Percentiles rank a stretch among this genome's conserved stretches.
phyloP scores from a whole-genome alignment of 352 stramenopile genomes.

The Phytopythium ostracodes region DNA sequence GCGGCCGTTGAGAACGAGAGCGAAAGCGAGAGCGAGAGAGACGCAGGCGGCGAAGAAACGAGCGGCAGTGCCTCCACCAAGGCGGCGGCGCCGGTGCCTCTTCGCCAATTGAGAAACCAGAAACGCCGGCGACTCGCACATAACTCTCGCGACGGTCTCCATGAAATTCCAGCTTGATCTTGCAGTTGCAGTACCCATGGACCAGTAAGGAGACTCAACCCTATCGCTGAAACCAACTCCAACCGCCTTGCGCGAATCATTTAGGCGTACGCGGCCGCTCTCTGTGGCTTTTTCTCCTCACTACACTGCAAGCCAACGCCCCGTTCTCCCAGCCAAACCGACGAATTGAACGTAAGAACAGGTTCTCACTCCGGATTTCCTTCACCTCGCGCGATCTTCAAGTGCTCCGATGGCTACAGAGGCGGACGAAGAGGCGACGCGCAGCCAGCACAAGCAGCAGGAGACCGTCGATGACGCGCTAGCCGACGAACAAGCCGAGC shows the following conservation, averaged over 20 bases:
- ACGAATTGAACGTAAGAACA: slow-evolving; percentile 2
- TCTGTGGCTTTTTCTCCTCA: background rate
- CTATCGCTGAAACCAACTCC: slow-evolving; percentile 1
- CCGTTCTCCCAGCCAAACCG: background rate
- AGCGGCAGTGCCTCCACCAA: background rate
- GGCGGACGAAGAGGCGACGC: background rate
- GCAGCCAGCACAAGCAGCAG: background rate
- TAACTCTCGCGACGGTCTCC: too few species aligned
- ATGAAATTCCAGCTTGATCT: background rate
- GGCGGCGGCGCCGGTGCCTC: too few species aligned
- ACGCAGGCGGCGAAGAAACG: background rate
- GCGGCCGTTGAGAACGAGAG: background rate
- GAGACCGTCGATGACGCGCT: background rate
- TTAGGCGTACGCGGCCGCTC: background rate
- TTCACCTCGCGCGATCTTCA: background rate
- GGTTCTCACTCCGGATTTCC: background rate
- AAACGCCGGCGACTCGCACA: background rate
- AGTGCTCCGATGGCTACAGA: background rate
- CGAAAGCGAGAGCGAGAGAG: background rate
- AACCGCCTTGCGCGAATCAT: background rate
- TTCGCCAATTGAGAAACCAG: background rate
- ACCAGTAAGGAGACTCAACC: background rate
- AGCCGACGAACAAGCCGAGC: background rate
- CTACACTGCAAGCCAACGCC: too few species aligned
- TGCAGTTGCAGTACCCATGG: background rate